Base-by-base conservation (phyloP, 805 yeast genomes). In the Cyberlindnera maclurae region DNA sequence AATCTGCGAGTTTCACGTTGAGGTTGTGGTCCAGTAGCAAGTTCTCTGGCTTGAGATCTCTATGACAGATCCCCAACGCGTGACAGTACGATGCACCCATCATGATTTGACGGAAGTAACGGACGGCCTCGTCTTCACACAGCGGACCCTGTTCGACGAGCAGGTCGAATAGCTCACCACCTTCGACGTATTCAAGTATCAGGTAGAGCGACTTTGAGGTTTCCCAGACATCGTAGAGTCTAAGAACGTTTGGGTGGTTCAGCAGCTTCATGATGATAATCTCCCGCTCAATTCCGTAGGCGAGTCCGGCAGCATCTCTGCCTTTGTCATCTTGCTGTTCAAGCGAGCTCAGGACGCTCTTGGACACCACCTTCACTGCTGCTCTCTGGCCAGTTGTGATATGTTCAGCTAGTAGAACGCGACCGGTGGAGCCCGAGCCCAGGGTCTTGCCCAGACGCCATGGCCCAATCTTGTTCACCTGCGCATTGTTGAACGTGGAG, bases 191-290 rank as follows among this genome's bases (percentile, higher is more conserved):
- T 56, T 84, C 94, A 36, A 84, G 63, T 12, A 84, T 87, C 47
- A 84, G 59, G 52, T 80, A 84, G 41, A 93, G 68, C 43, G 90
- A 96, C 55, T 86, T 87, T 48, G 87, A 81, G 48, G 94, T 90
- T 62, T 93, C 98, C 97, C 97, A 93, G 17, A 93, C 98, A 57
- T 93, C 98, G 58, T 88, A 93, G 29, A 93, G 68, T 18, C 93
- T 83, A 75, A 93, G 79, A 17, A 93, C 93, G 55, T 93, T 90
- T 11, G 95, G 87, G 60, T 93, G 97, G 43, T 93, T 85, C 33
- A 93, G 76, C 31, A 93, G 70, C 63, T 93, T 93, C 98, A 90
- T 93, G 51, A 93, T 93, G 51, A 93, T 89, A 46, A 93, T 95
- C 59, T 93, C 98, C 49, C 97, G 75, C 63, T 93, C 98, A 33